phyloP scores from a whole-genome alignment of 176 grass and related monocot genomes.

The Musa beccarii region DNA sequence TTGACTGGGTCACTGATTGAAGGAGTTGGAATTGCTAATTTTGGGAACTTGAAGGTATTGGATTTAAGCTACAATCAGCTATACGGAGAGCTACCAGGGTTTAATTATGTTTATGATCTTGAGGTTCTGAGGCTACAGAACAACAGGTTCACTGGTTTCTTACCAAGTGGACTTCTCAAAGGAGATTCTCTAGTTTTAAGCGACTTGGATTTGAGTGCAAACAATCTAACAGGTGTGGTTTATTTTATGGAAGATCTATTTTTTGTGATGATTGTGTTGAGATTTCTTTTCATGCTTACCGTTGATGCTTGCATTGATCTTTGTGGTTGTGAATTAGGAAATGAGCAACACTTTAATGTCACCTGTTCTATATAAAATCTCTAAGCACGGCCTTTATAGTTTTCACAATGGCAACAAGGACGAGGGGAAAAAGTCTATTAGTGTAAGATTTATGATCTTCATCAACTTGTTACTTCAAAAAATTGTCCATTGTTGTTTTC shows the following conservation, averaged over 20 bases:
- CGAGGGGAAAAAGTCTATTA: too few relatives aligned
- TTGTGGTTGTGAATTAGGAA: too few relatives aligned
- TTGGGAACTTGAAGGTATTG: conserved; percentile 76
- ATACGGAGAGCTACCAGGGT: conserved; percentile 54
- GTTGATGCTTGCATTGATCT: not conserved
- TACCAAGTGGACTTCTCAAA: conserved; percentile 68
- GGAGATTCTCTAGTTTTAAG: conserved; percentile 75
- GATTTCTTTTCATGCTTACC: not conserved
- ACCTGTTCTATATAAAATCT: too few relatives aligned
- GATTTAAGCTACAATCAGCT: conserved; percentile 82
- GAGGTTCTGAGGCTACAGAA: conserved; percentile 60
- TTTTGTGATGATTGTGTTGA: not conserved
- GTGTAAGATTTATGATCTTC: too few relatives aligned
- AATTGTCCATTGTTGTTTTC: too few relatives aligned
- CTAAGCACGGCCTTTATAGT: too few relatives aligned
- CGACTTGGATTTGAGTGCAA: conserved; percentile 84
- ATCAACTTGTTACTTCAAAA: too few relatives aligned
- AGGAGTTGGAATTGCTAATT: conserved; percentile 50
- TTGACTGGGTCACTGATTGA: conserved; percentile 65
- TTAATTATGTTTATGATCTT: conserved; percentile 81
- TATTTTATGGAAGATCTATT: not conserved
- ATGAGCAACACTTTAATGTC: too few relatives aligned
- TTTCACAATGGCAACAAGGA: too few relatives aligned
- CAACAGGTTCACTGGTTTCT: conserved; percentile 66
- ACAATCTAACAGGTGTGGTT: conserved; percentile 64